Conservation (phyloP, 352 stramenopile species). For the Phytopythium chamaehyphon region DNA sequence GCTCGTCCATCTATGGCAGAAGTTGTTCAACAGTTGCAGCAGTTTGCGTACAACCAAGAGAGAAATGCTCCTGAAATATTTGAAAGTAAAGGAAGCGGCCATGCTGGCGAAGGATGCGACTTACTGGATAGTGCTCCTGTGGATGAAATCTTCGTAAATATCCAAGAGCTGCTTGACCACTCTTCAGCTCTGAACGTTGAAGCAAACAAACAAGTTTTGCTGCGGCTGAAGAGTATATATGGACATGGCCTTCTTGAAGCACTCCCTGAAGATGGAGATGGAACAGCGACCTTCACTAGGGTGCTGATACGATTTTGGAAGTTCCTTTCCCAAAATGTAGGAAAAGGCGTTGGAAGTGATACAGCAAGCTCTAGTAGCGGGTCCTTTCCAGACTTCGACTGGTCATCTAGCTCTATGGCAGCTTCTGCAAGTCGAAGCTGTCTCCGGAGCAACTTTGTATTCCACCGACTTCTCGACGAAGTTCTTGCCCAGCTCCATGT, state of each 20-base stretch:
- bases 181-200: too few species aligned
- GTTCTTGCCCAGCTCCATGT: neutral
- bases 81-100: too few species aligned
- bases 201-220: too few species aligned
- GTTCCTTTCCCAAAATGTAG: neutral
- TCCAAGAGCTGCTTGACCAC: too few species aligned
- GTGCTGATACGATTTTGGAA: slow-evolving; percentile 1
- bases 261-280: neutral
- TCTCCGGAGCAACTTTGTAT: slow-evolving; percentile 5
- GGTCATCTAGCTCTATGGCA: neutral
- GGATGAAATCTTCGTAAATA: too few species aligned
- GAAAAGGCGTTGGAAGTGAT: neutral
- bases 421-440: neutral
- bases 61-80: neutral
- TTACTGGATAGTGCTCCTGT: too few species aligned
- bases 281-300: neutral
- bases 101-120: too few species aligned
- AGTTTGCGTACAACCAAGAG: slow-evolving; percentile 1
- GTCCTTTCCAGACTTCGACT: neutral
- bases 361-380: neutral
- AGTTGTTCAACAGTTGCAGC: neutral
- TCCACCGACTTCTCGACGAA: slow-evolving; percentile 1
- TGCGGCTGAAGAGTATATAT: neutral
- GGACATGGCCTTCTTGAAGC: neutral
- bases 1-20: neutral